These are phyloP conservation scores for Blastomyces percursus DNA, from an alignment of 2,329 filamentous ascomycete genomes.

Conservation along the genomic window DNA sequence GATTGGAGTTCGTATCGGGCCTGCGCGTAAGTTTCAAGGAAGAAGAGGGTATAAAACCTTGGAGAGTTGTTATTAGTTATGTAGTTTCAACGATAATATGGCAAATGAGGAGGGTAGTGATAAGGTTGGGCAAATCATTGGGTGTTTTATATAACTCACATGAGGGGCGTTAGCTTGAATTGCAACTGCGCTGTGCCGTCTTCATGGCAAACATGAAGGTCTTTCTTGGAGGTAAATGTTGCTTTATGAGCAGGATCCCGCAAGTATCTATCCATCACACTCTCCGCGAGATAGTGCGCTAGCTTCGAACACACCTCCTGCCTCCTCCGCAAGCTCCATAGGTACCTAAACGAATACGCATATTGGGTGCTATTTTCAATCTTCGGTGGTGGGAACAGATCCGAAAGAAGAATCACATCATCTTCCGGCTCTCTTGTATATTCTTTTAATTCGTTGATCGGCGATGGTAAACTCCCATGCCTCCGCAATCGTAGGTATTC, in stretches of 20 bases:
- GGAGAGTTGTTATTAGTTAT: not conserved
- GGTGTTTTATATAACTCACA: conserved; percentile 21
- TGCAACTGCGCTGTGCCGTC: conserved; percentile 25
- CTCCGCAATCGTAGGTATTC: conserved; percentile 33
- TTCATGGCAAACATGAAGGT: conserved; percentile 26
- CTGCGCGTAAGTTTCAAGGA: conserved; percentile 30
- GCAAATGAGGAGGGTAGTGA: not conserved
- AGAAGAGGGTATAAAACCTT: conserved; percentile 34
- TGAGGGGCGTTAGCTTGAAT: conserved; percentile 33
- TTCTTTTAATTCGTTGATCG: conserved; percentile 24
- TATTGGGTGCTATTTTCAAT: conserved; percentile 24
- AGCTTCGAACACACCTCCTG: conserved; percentile 31
- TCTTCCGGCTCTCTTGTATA: conserved; percentile 34
- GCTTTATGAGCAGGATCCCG: conserved; percentile 23
- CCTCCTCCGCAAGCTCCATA: conserved; percentile 27
- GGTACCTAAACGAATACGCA: conserved; percentile 33
- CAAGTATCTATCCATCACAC: conserved; percentile 31
- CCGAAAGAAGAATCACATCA: conserved; percentile 34
- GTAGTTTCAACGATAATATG: not conserved
- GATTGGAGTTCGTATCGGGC: conserved; percentile 31
- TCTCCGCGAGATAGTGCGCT: conserved; percentile 33
- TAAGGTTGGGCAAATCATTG: not conserved
- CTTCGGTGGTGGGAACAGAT: conserved; percentile 32
- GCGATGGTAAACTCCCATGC: conserved; percentile 33
- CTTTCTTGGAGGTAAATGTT: conserved; percentile 24